Evolutionary conservation across 257 asterid species (phyloP).

Genomic region (Misopates orontium): DNA sequence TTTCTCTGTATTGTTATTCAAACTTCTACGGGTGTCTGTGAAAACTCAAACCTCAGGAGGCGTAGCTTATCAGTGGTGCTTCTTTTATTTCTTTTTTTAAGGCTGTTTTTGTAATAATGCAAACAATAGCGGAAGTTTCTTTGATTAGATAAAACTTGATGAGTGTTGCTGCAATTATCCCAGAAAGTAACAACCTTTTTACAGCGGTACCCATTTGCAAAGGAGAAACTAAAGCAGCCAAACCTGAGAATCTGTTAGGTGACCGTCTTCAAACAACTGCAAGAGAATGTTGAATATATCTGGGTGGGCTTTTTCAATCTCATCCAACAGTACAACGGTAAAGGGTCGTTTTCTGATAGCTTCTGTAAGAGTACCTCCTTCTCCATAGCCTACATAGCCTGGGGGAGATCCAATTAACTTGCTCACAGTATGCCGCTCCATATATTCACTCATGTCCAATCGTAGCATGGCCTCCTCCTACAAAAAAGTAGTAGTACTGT

Average conservation of each 20-base stretch:
- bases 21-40: no score
- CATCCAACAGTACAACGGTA: constrained; percentile 90
- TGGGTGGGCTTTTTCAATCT: constrained; percentile 98
- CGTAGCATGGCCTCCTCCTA: constrained; percentile 94
- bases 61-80: no score
- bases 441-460: constrained; percentile 97
- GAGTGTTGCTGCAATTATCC: no score
- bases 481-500: constrained; percentile 26
- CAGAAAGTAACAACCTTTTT: no score
- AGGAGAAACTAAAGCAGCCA: constrained; percentile 3
- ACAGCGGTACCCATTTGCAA: constrained; percentile 13
- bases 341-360: constrained; percentile 91
- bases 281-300: constrained; percentile 93
- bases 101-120: no score
- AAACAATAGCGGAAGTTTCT: no score
- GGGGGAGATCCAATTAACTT: constrained; percentile 99
- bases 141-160: no score
- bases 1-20: no score
- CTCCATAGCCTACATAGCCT: constrained; percentile 95
- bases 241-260: constrained; percentile 98
- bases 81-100: no score
- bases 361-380: constrained; percentile 92
- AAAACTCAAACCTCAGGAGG: no score
- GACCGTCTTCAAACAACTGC: constrained; percentile 97
- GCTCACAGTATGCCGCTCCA: constrained; percentile 98